phyloP scores from a whole-genome alignment of 495 filamentous ascomycete species.

The Aspergillus steynii region DNA sequence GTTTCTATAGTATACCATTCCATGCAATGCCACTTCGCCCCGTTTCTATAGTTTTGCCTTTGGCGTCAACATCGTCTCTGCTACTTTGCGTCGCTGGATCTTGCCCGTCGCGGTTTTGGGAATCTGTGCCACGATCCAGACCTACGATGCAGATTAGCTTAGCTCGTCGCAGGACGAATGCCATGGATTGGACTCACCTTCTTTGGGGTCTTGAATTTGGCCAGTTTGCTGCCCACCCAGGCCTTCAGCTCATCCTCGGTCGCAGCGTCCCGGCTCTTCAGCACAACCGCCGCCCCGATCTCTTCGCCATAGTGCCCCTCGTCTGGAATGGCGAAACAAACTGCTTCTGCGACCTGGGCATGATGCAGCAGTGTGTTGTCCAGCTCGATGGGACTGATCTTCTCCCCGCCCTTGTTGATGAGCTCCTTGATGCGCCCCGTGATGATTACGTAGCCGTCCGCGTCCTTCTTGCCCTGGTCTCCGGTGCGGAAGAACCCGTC shows the following conservation, averaged over 20 bases:
- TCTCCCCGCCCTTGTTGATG: conserved; percentile 82
- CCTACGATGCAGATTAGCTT: conserved; percentile 33
- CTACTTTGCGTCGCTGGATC: conserved; percentile 77
- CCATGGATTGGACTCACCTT: conserved; percentile 52
- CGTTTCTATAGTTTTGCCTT: conserved; percentile 38
- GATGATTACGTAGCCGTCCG: conserved; percentile 72
- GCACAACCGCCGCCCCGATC: conserved; percentile 71
- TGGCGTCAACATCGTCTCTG: conserved; percentile 70
- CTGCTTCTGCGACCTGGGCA: conserved; percentile 70
- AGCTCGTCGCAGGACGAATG: neutral
- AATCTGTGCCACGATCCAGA: conserved; percentile 78
- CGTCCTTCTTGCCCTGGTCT: conserved; percentile 75
- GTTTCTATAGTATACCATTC: neutral
- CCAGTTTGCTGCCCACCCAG: conserved; percentile 66
- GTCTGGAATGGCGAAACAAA: conserved; percentile 69
- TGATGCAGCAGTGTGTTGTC: conserved; percentile 75
- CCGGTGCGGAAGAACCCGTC: conserved; percentile 80
- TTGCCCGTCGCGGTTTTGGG: conserved; percentile 92
- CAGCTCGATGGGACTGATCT: conserved; percentile 81
- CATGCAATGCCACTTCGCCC: neutral
- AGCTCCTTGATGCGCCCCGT: conserved; percentile 83
- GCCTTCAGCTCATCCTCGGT: conserved; percentile 58
- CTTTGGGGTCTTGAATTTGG: conserved; percentile 85
- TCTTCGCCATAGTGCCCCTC: conserved; percentile 70
- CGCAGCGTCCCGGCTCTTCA: conserved; percentile 59